phyloP scores from a whole-genome alignment of 169 alveolate species.

The Plasmodium reichenowi region DNA sequence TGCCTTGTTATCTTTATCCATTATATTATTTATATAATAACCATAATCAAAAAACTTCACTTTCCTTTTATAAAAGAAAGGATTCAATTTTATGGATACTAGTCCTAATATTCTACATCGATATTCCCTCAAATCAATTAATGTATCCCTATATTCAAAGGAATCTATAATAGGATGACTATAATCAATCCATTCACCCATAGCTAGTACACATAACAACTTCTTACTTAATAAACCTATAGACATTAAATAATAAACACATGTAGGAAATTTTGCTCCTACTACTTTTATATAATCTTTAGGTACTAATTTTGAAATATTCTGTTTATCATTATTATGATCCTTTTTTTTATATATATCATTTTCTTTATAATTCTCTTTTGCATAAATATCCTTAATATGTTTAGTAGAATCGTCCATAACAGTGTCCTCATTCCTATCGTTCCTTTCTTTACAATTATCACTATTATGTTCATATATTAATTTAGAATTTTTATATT shows the following conservation, averaged over 20 bases:
- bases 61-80: constrained; percentile 77
- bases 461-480: background rate
- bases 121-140: constrained; percentile 84
- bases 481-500: background rate
- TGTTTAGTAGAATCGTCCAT: background rate
- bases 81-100: constrained; percentile 79
- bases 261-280: constrained; percentile 82
- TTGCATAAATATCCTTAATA: background rate
- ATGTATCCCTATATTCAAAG: constrained; percentile 81
- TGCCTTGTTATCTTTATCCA: constrained; percentile 32
- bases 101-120: constrained; percentile 85
- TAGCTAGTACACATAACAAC: constrained; percentile 80
- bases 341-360: constrained; percentile 46
- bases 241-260: constrained; percentile 81
- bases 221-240: constrained; percentile 81
- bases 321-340: constrained; percentile 28
- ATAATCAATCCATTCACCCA: constrained; percentile 87
- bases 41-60: constrained; percentile 73
- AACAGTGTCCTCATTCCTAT: background rate
- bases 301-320: constrained; percentile 39
- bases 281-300: constrained; percentile 82
- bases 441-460: background rate
- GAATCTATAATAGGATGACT: constrained; percentile 81
- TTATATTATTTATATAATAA: constrained; percentile 41
- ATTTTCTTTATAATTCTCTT: constrained; percentile 9